Percentiles rank a stretch among this genome's conserved stretches.
Conservation (phyloP, 768 basidiomycete species). For the Tulasnella sp. region DNA sequence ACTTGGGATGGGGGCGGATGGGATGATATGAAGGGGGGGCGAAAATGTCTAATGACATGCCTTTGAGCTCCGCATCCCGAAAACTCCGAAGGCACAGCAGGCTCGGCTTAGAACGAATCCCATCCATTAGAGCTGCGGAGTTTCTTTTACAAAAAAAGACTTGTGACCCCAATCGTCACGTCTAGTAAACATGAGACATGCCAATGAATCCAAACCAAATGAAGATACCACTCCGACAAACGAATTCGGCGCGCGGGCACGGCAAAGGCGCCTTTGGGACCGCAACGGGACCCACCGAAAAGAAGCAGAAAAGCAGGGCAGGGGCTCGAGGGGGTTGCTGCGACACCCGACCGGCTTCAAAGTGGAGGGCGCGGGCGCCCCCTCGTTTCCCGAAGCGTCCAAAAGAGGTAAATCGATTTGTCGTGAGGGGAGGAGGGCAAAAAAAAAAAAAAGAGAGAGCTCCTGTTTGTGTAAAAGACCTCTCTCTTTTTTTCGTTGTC, state of each 20-base stretch:
- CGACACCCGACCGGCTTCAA: not conserved
- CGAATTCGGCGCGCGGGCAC: not conserved
- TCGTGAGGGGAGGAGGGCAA: not conserved
- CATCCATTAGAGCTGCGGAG: not conserved
- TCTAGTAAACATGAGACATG: too few species aligned
- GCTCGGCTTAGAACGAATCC: not conserved
- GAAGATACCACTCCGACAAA: not conserved
- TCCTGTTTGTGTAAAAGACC: not conserved
- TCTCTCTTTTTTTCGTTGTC: not conserved
- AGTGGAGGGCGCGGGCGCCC: not conserved
- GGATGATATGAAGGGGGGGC: not conserved
- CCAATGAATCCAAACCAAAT: not conserved
- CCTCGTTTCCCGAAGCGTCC: not conserved
- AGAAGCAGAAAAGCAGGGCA: not conserved
- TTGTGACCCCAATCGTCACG: not conserved
- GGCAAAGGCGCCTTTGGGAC: not conserved
- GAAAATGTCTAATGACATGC: constrained; percentile 1
- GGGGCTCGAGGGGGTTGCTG: not conserved
- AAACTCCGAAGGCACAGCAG: not conserved
- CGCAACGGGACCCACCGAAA: not conserved
- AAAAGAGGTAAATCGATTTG: constrained; percentile 2
- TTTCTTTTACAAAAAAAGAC: not conserved
- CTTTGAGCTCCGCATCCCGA: not conserved
- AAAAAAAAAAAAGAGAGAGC: not conserved
- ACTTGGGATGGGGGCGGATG: not conserved